Conservation (phyloP, 2,329 filamentous ascomycete species). For the Aureobasidium zeae region DNA sequence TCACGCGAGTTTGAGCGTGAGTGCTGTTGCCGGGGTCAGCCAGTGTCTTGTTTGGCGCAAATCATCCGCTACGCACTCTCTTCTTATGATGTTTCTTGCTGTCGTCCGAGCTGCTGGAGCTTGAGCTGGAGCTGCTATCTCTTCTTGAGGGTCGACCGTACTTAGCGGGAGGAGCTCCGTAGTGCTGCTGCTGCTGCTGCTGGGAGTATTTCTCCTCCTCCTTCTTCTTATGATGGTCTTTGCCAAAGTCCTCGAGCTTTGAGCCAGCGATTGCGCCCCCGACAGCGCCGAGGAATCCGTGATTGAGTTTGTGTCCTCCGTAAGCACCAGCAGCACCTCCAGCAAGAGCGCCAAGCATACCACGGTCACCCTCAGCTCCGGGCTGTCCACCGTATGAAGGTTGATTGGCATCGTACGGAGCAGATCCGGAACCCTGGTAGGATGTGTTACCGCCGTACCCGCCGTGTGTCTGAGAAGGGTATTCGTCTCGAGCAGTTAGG, state of each 20-base stretch:
- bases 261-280: constrained; percentile 48
- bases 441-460: constrained; percentile 9
- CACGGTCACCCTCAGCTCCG: constrained; percentile 41
- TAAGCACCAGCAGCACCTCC: constrained; percentile 50
- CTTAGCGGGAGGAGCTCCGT: constrained; percentile 2
- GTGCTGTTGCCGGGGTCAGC: neutral
- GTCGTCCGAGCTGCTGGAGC: constrained; percentile 10
- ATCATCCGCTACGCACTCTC: neutral
- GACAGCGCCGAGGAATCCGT: constrained; percentile 49
- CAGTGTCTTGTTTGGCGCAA: neutral
- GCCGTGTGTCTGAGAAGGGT: constrained; percentile 8
- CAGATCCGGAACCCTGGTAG: constrained; percentile 9
- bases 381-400: constrained; percentile 13
- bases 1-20: constrained; percentile 3
- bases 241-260: constrained; percentile 46
- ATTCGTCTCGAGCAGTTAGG: constrained; percentile 8
- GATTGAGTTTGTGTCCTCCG: constrained; percentile 47
- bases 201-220: constrained; percentile 18
- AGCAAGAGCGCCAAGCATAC: constrained; percentile 46
- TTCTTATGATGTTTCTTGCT: neutral
- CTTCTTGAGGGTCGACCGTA: constrained; percentile 5
- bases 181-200: neutral
- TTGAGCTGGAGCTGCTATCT: constrained; percentile 10
- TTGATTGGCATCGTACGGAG: constrained; percentile 3
- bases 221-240: constrained; percentile 36